Percentiles rank a stretch among this genome's conserved stretches.
Evolutionary conservation across 2,329 filamentous ascomycete species (phyloP).

Genomic region (Cylindrodendrum hubeiense): DNA sequence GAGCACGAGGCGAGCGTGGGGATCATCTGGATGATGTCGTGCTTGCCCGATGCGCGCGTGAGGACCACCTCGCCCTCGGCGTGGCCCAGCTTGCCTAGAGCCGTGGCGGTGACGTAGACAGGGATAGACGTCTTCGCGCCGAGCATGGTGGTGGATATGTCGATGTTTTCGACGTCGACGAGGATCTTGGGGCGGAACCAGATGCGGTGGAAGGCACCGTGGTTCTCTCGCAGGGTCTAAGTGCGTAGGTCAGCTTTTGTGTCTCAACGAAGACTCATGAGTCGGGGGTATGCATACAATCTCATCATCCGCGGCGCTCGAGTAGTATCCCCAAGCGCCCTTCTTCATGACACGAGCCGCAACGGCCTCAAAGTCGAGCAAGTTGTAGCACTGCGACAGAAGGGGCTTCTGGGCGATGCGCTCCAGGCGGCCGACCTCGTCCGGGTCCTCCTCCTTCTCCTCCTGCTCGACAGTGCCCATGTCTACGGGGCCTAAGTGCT

Average conservation of each 20-base stretch:
- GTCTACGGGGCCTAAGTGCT: slow-evolving; percentile 91
- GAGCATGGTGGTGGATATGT: slow-evolving; percentile 93
- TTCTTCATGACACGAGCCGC: slow-evolving; percentile 94
- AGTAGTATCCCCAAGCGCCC: slow-evolving; percentile 98
- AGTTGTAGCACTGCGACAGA: slow-evolving; percentile 90
- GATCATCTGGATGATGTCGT: slow-evolving; percentile 98
- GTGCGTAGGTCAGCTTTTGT: slow-evolving; percentile 4
- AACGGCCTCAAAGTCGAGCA: slow-evolving; percentile 96
- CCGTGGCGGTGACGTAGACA: slow-evolving; percentile 97
- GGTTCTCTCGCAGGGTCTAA: slow-evolving; percentile 94
- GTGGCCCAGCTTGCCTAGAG: slow-evolving; percentile 93
- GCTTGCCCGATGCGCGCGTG: slow-evolving; percentile 84
- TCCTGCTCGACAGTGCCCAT: slow-evolving; percentile 84
- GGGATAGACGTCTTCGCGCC: slow-evolving; percentile 86
- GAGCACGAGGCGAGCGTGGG: slow-evolving; percentile 96
- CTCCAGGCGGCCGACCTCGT: slow-evolving; percentile 75
- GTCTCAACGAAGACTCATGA: neutral
- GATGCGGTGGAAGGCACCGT: slow-evolving; percentile 95
- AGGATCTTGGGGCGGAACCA: slow-evolving; percentile 94
- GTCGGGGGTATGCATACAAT: slow-evolving; percentile 48
- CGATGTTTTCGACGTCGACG: slow-evolving; percentile 88
- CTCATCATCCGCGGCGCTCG: slow-evolving; percentile 77
- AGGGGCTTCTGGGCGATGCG: slow-evolving; percentile 81
- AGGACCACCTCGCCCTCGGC: slow-evolving; percentile 94
- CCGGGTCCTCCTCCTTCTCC: slow-evolving; percentile 74